Evolutionary conservation across 2,329 filamentous ascomycete species (phyloP), one percentile per base, ranked within the genome.

Genomic region (Penicillium sp.): DNA sequence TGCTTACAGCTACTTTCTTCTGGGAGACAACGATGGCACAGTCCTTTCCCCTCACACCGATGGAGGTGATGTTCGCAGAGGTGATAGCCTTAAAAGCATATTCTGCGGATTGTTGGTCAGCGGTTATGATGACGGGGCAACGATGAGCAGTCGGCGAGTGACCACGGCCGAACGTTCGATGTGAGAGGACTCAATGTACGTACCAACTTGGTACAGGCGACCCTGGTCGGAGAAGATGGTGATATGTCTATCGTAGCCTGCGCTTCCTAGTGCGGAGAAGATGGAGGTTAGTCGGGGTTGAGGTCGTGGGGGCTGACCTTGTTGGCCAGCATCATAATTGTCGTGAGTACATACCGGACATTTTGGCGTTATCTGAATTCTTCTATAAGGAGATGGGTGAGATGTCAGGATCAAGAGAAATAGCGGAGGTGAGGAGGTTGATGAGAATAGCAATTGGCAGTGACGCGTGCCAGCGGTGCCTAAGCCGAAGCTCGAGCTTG

Each of bases 1-100:
- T 58, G 81, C 93, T 69, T 90, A 97, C 94, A 61, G 95, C 94
- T 70, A 99, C 95, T 83, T 99, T 99, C 89, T 99, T 99, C 83
- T 99, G 95, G 65, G 95, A 98, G 77, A 99, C 83, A 56, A 99
- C 92, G 48, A 99, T 95, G 37, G 95, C 95, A 75, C 94, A 98
- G 82, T 95, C 87, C 85, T 99, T 99, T 80, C 95, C 95, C 76
- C 93, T 87, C 70, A 99, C 88, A 71, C 95, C 95, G 78, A 99
- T 87, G 64, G 95, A 95, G 85, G 96, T 99, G 83, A 99, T 98
- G 81, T 98, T 98, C 71, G 95, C 95, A 64, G 95, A 94, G 71
- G 95, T 99, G 81, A 99, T 99, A 61, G 95, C 95, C 84, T 99
- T 99, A 89, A 99, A 99, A 72, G 95, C 95, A 94, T 99, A 99